Base-by-base conservation (phyloP, 140 eudicot genomes). In the Erigeron philadelphicus region DNA sequence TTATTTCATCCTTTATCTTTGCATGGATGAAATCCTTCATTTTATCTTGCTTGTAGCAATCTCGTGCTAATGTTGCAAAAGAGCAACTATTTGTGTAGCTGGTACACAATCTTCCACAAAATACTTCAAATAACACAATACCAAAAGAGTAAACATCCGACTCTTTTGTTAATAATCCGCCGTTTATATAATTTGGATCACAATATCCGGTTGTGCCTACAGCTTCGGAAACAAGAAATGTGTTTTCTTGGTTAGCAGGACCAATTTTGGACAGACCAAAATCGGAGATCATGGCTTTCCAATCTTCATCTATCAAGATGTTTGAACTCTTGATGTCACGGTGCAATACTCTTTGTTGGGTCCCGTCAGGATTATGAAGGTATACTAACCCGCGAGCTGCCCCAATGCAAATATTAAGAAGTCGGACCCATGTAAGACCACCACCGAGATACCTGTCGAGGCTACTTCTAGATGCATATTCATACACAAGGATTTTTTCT, bases 111-210 rank as follows among this genome's bases (percentile, higher is more conserved):
- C 71, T 76, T 12, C 80, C 80, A 25, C 80, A 68, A 11, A 76
- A 23, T 2, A 69, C 59, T 50, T 75, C 80, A 40, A 75, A 75
- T 15, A 75, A 59, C 19, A 75, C 75, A 42, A 75, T 70, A 5
- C 80, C 80, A 43, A 76, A 76, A 1, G 80, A 76, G 65, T 76
- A 76, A 4, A 76, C 75, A 12, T 69, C 71, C 0, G 80, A 76
- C 17, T 76, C 75, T 53, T 68, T 76, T 7, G 75, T 76, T 12
- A 76, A 10, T 8, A 69, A 8, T 7, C 59, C 41, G 43, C 8
- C 23, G 2, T 61, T 31, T 4, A 48, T 11, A 43, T 68, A 69
- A 3, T 19, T 5, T 1, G 71, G 75, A 68, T 76, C 71, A 8
- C 21, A 9, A 8, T 75, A 75, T n/a, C 79, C 75, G 8, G 0